Percentiles rank a stretch among this genome's conserved stretches.
Conservation (phyloP, 768 basidiomycete genomes). For the Leccinum aurantiacum region DNA sequence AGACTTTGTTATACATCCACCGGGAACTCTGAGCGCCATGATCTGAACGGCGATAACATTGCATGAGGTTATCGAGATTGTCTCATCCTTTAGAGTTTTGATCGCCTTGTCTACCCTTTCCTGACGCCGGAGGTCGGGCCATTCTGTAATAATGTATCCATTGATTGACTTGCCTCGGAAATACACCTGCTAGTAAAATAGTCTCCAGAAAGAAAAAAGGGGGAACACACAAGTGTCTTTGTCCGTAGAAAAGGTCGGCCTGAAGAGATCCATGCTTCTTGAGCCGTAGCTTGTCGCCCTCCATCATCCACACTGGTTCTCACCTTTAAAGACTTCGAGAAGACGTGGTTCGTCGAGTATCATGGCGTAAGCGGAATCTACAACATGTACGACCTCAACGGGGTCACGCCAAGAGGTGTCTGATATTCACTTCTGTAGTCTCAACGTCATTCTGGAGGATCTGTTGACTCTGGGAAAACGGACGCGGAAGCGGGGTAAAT, state of each 20-base stretch:
- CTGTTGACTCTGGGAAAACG: no score
- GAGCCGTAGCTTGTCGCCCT: conserved; percentile 17
- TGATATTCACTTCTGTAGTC: conserved; percentile 3
- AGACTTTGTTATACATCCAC: conserved; percentile 35
- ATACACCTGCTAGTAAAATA: neutral
- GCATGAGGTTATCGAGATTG: conserved; percentile 37
- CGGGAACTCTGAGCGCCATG: conserved; percentile 41
- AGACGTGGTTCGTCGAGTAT: conserved; percentile 21
- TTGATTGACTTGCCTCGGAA: neutral
- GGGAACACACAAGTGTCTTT: neutral
- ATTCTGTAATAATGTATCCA: no score
- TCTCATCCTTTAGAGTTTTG: neutral
- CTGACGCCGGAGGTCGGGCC: conserved; percentile 17
- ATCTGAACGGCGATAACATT: conserved; percentile 35
- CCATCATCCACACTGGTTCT: conserved; percentile 18
- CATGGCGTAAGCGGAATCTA: conserved; percentile 14
- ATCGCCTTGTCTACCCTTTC: conserved; percentile 13
- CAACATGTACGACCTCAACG: conserved; percentile 16
- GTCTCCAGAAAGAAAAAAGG: no score
- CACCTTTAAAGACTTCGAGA: conserved; percentile 10
- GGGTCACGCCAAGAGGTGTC: conserved; percentile 12
- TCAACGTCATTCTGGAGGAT: no score
- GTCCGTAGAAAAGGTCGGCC: no score
- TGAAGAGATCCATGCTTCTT: neutral
- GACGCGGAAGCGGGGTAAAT: neutral